Percentiles rank a stretch among this genome's conserved stretches.
phyloP scores from a whole-genome alignment of 345 rosid genomes.

The Eucalyptus urophylla region DNA sequence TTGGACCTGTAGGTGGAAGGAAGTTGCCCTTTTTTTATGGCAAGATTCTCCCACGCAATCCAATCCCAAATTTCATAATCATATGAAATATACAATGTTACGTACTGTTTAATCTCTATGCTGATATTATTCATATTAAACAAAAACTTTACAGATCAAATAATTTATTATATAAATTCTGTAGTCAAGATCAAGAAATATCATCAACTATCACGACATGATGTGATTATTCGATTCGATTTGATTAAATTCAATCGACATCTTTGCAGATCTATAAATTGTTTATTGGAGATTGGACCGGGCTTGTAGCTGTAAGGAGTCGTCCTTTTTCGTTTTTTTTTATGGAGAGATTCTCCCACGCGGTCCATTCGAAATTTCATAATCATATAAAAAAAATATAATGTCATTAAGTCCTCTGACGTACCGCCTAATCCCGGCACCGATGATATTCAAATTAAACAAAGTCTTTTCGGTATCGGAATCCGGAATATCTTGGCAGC shows the following conservation, averaged over 20 bases:
- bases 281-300: not conserved
- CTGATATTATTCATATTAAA: not conserved
- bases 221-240: not conserved
- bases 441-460: not conserved
- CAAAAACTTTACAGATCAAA: accelerated
- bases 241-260: not conserved
- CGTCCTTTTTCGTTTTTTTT: not conserved
- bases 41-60: not conserved
- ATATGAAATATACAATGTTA: not conserved
- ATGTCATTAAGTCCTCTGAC: not conserved
- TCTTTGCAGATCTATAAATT: too few species aligned
- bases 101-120: accelerated
- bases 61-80: not conserved
- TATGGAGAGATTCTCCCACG: not conserved
- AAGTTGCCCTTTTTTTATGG: not conserved
- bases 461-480: not conserved
- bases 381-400: too few species aligned
- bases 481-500: not conserved
- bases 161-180: not conserved
- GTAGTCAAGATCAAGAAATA: not conserved
- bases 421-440: not conserved
- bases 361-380: not conserved
- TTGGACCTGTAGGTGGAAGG: not conserved
- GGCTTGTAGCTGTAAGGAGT: not conserved
- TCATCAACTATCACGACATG: not conserved